Conservation (phyloP, 495 filamentous ascomycete genomes). For the Penicillium macrosclerotiorum region DNA sequence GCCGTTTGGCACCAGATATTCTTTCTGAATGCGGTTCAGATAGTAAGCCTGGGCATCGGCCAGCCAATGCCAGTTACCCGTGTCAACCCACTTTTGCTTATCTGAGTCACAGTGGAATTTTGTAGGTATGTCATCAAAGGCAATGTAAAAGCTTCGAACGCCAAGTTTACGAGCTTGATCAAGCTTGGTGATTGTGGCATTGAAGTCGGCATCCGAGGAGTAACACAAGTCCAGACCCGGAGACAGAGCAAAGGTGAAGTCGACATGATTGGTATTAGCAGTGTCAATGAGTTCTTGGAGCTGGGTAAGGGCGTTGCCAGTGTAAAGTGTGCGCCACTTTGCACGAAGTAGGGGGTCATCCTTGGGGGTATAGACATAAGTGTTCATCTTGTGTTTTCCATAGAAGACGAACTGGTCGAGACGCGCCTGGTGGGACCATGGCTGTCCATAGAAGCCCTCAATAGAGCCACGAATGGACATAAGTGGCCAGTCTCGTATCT, state of each 20-base stretch:
- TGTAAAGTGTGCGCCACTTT: constrained; percentile 15
- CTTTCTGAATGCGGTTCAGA: constrained; percentile 12
- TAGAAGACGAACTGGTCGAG: constrained; percentile 16
- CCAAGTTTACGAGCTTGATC: constrained; percentile 13
- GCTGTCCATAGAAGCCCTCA: constrained; percentile 17
- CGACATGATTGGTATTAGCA: constrained; percentile 15
- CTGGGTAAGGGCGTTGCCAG: constrained; percentile 5
- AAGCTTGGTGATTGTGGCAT: constrained; percentile 10
- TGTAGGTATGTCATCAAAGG: constrained; percentile 12
- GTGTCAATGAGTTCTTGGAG: constrained; percentile 13
- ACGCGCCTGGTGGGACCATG: constrained; percentile 17
- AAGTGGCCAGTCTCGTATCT: constrained; percentile 17
- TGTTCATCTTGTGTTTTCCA: constrained; percentile 19
- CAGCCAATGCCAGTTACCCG: constrained; percentile 6
- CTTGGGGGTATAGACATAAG: constrained; percentile 17
- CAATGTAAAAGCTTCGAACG: constrained; percentile 13
- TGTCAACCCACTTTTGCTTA: constrained; percentile 7
- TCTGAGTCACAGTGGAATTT: constrained; percentile 14
- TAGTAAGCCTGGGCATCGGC: constrained; percentile 15
- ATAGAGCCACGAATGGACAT: constrained; percentile 20
- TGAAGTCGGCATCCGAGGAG: constrained; percentile 10
- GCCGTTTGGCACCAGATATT: constrained; percentile 8
- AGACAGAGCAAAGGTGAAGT: constrained; percentile 16
- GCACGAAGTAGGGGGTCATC: constrained; percentile 16
- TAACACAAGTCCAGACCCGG: constrained; percentile 14